These are phyloP conservation scores for Aspergillus sp. DNA, from an alignment of 2,329 filamentous ascomycete species.

Conservation along the genomic window DNA sequence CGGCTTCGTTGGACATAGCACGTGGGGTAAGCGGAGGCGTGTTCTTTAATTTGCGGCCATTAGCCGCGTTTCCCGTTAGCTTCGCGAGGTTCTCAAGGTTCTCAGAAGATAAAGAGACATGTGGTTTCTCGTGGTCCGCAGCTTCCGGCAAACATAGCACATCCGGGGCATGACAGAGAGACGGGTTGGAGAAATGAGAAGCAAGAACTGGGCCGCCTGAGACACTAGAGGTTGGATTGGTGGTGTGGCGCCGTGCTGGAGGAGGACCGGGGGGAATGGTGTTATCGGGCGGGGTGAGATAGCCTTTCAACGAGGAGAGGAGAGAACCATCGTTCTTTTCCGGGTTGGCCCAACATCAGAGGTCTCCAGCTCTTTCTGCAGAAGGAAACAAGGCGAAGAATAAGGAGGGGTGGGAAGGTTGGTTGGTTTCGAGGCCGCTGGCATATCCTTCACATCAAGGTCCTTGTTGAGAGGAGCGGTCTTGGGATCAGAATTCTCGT, in stretches of 20 bases:
- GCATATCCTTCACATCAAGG: conserved; percentile 15
- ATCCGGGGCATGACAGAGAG: conserved; percentile 45
- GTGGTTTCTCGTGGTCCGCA: conserved; percentile 39
- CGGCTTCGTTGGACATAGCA: conserved; percentile 61
- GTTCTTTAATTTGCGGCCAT: conserved; percentile 63
- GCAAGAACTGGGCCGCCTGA: conserved; percentile 58
- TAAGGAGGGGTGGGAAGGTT: conserved; percentile 36
- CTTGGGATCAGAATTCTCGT: conserved; percentile 21
- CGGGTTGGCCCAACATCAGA: conserved; percentile 29
- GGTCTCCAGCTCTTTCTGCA: conserved; percentile 36
- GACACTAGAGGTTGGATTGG: conserved; percentile 53
- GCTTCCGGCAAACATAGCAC: conserved; percentile 33
- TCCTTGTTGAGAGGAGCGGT: conserved; percentile 18
- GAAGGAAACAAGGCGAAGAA: conserved; percentile 33
- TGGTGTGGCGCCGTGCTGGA: conserved; percentile 36
- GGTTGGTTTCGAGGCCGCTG: conserved; percentile 24
- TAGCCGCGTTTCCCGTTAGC: conserved; percentile 74
- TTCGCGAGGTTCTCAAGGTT: conserved; percentile 41
- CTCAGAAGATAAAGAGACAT: conserved; percentile 34
- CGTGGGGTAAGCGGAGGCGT: conserved; percentile 83
- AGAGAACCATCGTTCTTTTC: conserved; percentile 34
- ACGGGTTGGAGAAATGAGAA: conserved; percentile 60
- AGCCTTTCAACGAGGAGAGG: conserved; percentile 36
- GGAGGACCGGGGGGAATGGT: conserved; percentile 20
- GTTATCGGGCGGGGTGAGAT: conserved; percentile 30